Conservation (phyloP, 805 yeast species). For the Grigorovia yakushimaensis region DNA sequence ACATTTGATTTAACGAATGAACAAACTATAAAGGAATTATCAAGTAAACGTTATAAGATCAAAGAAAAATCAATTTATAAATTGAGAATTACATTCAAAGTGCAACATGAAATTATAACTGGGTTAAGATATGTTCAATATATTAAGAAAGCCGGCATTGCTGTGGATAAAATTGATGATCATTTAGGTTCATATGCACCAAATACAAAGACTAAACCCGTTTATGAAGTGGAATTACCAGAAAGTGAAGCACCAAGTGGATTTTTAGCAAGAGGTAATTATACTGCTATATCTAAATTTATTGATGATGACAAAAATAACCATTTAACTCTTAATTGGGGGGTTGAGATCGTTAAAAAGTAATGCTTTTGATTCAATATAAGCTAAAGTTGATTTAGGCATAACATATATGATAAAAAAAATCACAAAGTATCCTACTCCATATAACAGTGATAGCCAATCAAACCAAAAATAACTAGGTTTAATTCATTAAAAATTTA, state of each 20-base stretch:
- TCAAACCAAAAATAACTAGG: too few species aligned
- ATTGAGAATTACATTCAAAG: conserved; percentile 64
- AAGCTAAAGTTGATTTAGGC: neutral
- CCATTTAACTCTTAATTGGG: conserved; percentile 76
- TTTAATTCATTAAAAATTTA: too few species aligned
- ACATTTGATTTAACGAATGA: conserved; percentile 58
- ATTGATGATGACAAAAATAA: conserved; percentile 74
- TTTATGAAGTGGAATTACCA: conserved; percentile 50
- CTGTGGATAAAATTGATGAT: conserved; percentile 78
- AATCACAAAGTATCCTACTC: too few species aligned
- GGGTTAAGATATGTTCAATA: conserved; percentile 81
- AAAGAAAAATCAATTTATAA: conserved; percentile 71
- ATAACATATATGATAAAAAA: too few species aligned
- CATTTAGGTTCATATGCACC: conserved; percentile 91
- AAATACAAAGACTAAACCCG: conserved; percentile 70
- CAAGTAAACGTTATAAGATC: conserved; percentile 60
- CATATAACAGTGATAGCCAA: too few species aligned
- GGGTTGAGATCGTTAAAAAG: conserved; percentile 67
- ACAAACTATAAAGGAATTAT: conserved; percentile 45
- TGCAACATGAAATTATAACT: conserved; percentile 85
- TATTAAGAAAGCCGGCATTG: conserved; percentile 78
- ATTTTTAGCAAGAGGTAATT: conserved; percentile 75
- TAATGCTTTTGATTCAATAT: conserved; percentile 6
- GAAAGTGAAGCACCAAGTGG: conserved; percentile 90
- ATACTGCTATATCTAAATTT: conserved; percentile 71